Base-by-base conservation (phyloP, 2,329 filamentous ascomycete genomes). In the Alternaria consortialis region DNA sequence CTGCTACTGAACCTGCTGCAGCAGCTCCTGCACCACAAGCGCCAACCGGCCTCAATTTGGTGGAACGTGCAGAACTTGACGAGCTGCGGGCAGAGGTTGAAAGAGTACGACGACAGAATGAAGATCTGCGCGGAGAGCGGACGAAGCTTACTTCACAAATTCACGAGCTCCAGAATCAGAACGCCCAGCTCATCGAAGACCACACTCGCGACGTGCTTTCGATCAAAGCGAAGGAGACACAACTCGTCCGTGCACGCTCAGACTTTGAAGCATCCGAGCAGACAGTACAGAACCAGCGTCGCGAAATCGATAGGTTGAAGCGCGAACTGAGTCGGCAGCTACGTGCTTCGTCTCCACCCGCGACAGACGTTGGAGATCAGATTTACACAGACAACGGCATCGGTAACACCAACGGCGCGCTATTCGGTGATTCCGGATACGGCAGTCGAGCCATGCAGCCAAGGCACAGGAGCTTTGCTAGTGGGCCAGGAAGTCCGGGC, bases 201-300 rank as follows among this genome's bases (percentile, higher is more conserved):
- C 94, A 98, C 77, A 99, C 95, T 0, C 87, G 94, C 48, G 94
- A 99, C 72, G 93, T 97, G 0, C 84, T 99, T 42, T 95, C 93
- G 70, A 96, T 99, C 81, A 98, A 98, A 79, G 95, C 95, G 13
- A 99, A 99, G 80, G 95, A 99, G 79, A 98, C 95, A 3, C 95
- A 99, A 73, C 86, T 99, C 5, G 94, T 98, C 9, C 90, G 95
- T 44, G 94, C 95, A 11, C 87, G 94, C 56, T 93, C 91, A 67
- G 95, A 99, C 73, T 91, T 91, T 32, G 94, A 98, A 77, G 89
- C 92, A 0, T 92, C 94, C 0, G 93, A 97, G 76, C 90, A 93
- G 71, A 90, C 89, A 60, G 93, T 95, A 53, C 92, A 95, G 63
- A 90, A 92, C 58, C 86, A 97, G 54, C 86, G 91, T 64, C 88